Conservation (phyloP, 352 stramenopile species). For the Phytophthora colocasiae region DNA sequence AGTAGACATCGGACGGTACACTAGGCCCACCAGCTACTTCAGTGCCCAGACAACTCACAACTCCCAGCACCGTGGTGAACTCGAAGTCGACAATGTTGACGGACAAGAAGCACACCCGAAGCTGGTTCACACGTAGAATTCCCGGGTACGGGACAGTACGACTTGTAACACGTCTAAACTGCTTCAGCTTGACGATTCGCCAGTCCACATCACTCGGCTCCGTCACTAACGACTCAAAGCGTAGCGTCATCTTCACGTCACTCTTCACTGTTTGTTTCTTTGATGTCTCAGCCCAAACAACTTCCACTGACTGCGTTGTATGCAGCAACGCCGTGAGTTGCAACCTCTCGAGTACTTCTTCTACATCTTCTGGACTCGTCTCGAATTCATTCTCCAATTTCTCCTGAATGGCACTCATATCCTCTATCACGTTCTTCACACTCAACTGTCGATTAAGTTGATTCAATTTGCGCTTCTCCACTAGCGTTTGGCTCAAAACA, state of each 20-base stretch:
- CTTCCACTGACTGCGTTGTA: slow-evolving; percentile 38
- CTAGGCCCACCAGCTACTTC: no score
- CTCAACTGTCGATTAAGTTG: not conserved
- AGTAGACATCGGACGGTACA: no score
- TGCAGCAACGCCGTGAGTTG: slow-evolving; percentile 36
- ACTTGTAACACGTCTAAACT: slow-evolving; percentile 13
- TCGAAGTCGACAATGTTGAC: no score
- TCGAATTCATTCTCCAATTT: slow-evolving; percentile 4
- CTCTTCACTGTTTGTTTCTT: slow-evolving; percentile 11
- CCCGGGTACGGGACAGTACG: not conserved
- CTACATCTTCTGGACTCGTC: slow-evolving; percentile 16
- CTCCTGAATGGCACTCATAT: slow-evolving; percentile 8
- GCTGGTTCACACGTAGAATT: no score
- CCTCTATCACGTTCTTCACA: slow-evolving; percentile 1
- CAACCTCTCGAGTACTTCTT: slow-evolving; percentile 37
- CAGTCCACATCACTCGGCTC: slow-evolving; percentile 44
- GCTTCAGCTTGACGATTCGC: slow-evolving; percentile 29
- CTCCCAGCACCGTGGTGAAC: no score
- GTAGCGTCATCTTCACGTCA: slow-evolving; percentile 20
- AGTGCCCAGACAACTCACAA: no score
- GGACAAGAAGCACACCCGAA: no score
- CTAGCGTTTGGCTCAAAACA: slow-evolving; percentile 2
- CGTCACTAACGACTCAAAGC: slow-evolving; percentile 43
- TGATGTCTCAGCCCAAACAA: slow-evolving; percentile 5
- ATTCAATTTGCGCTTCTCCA: slow-evolving; percentile 4